Conservation (phyloP, 768 basidiomycete species). For the Leccinum obscurum region DNA sequence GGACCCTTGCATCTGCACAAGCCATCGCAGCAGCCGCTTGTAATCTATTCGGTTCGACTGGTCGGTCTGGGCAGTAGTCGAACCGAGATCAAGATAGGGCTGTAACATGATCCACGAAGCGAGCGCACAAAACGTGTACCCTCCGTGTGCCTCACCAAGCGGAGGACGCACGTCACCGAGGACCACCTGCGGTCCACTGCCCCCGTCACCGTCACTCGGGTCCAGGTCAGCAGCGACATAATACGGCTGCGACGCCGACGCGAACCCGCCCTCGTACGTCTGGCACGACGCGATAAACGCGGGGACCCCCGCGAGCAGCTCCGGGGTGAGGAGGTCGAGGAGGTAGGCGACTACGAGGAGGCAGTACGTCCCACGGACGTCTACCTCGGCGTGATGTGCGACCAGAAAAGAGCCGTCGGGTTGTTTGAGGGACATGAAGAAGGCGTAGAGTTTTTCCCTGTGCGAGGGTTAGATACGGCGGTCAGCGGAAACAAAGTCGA, state of each 20-base stretch:
- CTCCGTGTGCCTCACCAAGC: constrained; percentile 96
- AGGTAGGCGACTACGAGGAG: constrained; percentile 81
- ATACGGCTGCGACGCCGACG: constrained; percentile 74
- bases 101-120: constrained; percentile 81
- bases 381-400: constrained; percentile 84
- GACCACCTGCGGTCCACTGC: constrained; percentile 15
- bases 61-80: background rate
- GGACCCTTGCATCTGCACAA: constrained; percentile 80
- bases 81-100: constrained; percentile 43
- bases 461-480: background rate
- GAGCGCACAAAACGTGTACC: constrained; percentile 93
- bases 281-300: constrained; percentile 88
- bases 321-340: constrained; percentile 85
- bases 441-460: constrained; percentile 73
- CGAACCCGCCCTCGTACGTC: constrained; percentile 97
- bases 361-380: constrained; percentile 96
- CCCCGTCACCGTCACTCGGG: background rate
- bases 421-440: constrained; percentile 91
- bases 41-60: constrained; percentile 50
- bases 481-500: background rate
- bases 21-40: constrained; percentile 70
- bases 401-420: constrained; percentile 93
- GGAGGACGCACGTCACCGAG: constrained; percentile 59
- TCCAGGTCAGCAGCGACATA: constrained; percentile 32
- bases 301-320: constrained; percentile 73